Evolutionary conservation across 148 eudicot species (phyloP).

Genomic region (Amaranthus palmeri): DNA sequence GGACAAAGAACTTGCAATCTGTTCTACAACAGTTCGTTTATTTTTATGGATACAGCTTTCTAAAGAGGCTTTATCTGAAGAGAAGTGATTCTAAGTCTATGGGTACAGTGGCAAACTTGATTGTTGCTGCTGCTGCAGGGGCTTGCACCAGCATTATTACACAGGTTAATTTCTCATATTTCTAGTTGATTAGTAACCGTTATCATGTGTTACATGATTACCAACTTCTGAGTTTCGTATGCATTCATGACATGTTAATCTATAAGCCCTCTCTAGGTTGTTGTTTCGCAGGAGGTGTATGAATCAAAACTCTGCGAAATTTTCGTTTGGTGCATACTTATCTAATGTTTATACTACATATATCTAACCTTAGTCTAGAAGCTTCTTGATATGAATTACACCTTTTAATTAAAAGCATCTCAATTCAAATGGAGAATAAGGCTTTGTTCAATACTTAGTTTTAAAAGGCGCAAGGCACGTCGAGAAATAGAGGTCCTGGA

Average conservation of each 20-base stretch:
- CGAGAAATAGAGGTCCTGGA: no score
- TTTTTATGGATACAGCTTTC: slow-evolving; percentile 92
- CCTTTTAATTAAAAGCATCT: not conserved
- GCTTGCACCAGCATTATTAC: slow-evolving; percentile 74
- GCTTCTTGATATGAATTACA: not conserved
- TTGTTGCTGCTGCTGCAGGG: slow-evolving; percentile 89
- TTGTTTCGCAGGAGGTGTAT: no score
- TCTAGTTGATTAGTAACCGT: not conserved
- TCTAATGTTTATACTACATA: not conserved
- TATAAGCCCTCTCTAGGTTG: no score
- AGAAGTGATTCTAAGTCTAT: slow-evolving; percentile 65
- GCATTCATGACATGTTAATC: no score
- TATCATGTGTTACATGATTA: not conserved
- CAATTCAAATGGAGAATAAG: no score
- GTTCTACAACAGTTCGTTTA: slow-evolving; percentile 73
- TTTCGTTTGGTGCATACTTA: not conserved
- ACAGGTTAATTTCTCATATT: slow-evolving; percentile 44
- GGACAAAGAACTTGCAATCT: slow-evolving; percentile 87
- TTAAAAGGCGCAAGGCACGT: no score
- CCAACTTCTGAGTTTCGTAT: not conserved
- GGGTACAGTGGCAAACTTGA: slow-evolving; percentile 78
- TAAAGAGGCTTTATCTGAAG: slow-evolving; percentile 76
- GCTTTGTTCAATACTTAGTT: no score
- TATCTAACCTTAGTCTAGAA: not conserved
- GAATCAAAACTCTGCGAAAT: no score